Evolutionary conservation across 1,284 basidiomycete genomes (phyloP).

Genomic region (Papiliotrema flavescens): DNA sequence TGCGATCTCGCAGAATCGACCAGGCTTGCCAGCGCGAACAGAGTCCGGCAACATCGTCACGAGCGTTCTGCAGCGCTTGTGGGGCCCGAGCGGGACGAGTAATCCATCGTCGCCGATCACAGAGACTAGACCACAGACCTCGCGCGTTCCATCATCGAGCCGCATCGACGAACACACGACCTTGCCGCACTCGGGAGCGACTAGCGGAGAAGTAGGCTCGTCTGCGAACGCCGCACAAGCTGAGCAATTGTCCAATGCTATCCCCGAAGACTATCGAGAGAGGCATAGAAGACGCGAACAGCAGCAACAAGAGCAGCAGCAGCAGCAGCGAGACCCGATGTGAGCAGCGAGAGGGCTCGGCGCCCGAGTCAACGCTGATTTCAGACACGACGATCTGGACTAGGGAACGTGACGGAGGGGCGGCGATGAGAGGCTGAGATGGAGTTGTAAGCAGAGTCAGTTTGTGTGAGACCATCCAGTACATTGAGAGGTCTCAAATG

Average conservation of each 20-base stretch:
- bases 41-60: constrained; percentile 12
- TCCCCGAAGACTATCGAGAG: constrained; percentile 37
- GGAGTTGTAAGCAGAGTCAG: no score
- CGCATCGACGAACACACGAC: neutral
- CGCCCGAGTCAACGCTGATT: neutral
- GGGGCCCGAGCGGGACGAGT: constrained; percentile 31
- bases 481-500: no score
- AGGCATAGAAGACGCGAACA: constrained; percentile 30
- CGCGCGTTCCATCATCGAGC: neutral
- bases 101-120: constrained; percentile 17
- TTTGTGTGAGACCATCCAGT: neutral
- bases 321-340: neutral
- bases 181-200: neutral
- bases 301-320: constrained; percentile 14
- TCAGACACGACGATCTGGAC: constrained; percentile 17
- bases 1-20: neutral
- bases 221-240: neutral
- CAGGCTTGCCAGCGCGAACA: constrained; percentile 8
- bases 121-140: neutral
- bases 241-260: constrained; percentile 18
- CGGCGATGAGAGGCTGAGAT: neutral
- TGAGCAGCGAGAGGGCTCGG: neutral
- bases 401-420: neutral
- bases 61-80: constrained; percentile 34
- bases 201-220: neutral